These are phyloP conservation scores for Apiotrichum gracile DNA, from an alignment of 1,284 basidiomycete species.

Conservation along the genomic window DNA sequence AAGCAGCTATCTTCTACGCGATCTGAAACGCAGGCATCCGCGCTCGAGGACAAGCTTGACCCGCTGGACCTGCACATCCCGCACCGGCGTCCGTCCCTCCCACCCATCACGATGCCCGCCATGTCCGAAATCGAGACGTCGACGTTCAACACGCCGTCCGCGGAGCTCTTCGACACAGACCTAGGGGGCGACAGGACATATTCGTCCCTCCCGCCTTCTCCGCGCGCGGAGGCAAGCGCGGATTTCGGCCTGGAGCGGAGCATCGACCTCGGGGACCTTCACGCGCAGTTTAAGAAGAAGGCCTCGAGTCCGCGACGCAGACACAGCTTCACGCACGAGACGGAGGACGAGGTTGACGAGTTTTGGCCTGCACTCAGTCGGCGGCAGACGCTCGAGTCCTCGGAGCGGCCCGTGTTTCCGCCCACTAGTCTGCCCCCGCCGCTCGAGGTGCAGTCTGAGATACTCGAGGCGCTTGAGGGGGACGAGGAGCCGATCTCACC, in stretches of 20 bases:
- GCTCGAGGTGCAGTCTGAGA: not conserved
- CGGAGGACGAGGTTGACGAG: slow-evolving; percentile 1
- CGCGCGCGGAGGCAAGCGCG: slow-evolving; percentile 15
- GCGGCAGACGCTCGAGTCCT: slow-evolving; percentile 5
- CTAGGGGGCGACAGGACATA: slow-evolving; percentile 15
- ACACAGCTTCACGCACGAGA: not conserved
- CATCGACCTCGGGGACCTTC: slow-evolving; percentile 2
- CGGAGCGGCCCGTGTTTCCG: not conserved
- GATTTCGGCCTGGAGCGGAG: slow-evolving; percentile 6
- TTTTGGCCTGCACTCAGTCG: slow-evolving; percentile 15
- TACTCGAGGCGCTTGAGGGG: not conserved
- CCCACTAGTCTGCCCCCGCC: not conserved
- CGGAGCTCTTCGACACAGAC: slow-evolving; percentile 1
- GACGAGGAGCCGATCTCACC: not conserved
- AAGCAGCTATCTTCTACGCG: not conserved
- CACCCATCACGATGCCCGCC: not conserved
- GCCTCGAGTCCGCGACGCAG: not conserved
- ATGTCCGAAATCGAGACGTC: not conserved
- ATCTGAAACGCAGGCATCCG: not conserved
- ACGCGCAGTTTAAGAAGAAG: not conserved
- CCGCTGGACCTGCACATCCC: not conserved
- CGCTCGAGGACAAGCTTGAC: slow-evolving; percentile 2
- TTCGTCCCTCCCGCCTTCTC: slow-evolving; percentile 40
- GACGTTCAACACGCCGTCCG: not conserved
- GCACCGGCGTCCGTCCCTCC: not conserved